These are phyloP conservation scores for Xylogone sp. DNA, from an alignment of 2,329 filamentous ascomycete species.

Conservation along the genomic window DNA sequence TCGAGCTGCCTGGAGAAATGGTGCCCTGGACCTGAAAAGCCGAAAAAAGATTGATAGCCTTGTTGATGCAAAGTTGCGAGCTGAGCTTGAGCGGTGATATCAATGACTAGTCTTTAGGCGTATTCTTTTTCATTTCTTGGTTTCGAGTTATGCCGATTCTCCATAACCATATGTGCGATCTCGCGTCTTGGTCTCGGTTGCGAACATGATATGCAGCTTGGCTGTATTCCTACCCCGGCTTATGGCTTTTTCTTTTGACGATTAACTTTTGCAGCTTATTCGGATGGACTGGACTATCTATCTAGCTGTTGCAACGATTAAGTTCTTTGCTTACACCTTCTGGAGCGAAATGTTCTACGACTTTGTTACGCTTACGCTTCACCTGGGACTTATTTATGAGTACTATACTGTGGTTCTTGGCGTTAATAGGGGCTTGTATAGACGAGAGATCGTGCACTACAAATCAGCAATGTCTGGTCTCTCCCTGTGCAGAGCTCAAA, in stretches of 20 bases:
- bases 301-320: not conserved
- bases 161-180: not conserved
- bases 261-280: not conserved
- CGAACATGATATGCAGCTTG: not conserved
- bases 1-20: slow-evolving; percentile 49
- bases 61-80: slow-evolving; percentile 46
- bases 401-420: slow-evolving; percentile 23
- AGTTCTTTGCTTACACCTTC: not conserved
- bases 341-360: not conserved
- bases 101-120: slow-evolving; percentile 15
- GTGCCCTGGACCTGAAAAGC: slow-evolving; percentile 49
- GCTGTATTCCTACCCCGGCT: not conserved
- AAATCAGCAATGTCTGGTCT: not conserved
- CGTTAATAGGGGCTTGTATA: slow-evolving; percentile 23
- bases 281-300: not conserved
- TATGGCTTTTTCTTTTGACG: not conserved
- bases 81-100: slow-evolving; percentile 42
- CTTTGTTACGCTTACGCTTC: slow-evolving; percentile 4
- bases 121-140: not conserved
- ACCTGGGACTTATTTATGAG: slow-evolving; percentile 27
- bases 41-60: slow-evolving; percentile 51
- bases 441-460: not conserved
- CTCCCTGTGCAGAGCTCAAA: not conserved
- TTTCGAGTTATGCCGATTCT: not conserved
- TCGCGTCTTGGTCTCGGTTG: not conserved